Conservation (phyloP, 352 stramenopile species). For the Globisporangium camurandrum region DNA sequence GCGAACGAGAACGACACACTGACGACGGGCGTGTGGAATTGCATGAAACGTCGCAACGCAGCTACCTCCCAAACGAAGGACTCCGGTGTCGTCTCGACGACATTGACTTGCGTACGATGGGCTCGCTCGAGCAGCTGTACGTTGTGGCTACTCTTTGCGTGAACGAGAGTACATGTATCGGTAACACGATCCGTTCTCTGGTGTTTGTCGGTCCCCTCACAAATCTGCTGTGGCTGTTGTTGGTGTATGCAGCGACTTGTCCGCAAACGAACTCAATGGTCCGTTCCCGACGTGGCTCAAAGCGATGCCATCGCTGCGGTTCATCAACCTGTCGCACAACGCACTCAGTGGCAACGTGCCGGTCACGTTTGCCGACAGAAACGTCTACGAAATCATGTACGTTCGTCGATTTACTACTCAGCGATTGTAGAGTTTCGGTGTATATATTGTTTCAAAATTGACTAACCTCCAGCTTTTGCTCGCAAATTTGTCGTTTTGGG, state of each 20-base stretch:
- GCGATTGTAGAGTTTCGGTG: too few species aligned
- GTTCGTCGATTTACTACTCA: background rate
- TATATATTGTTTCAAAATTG: too few species aligned
- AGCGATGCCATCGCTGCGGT: conserved; percentile 51
- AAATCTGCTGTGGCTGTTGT: too few species aligned
- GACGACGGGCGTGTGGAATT: too few species aligned
- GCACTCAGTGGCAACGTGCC: conserved; percentile 32
- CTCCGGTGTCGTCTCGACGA: conserved; percentile 44
- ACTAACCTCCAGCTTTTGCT: too few species aligned
- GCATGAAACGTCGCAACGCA: conserved; percentile 8
- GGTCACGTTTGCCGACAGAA: conserved; percentile 43
- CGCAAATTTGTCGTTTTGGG: too few species aligned
- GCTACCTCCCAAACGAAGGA: conserved; percentile 39
- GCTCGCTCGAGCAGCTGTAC: conserved; percentile 66
- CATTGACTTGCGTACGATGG: conserved; percentile 55
- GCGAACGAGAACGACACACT: background rate
- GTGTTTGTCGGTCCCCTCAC: too few species aligned
- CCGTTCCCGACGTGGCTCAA: conserved; percentile 51
- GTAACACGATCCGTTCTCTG: too few species aligned
- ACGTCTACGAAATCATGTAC: conserved; percentile 57
- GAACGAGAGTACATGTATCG: too few species aligned
- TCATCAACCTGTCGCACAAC: conserved; percentile 52
- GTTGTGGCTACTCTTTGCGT: too few species aligned
- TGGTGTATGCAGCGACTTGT: conserved; percentile 39
- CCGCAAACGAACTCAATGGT: conserved; percentile 40